Base-by-base conservation (phyloP, 495 filamentous ascomycete species). In the Aspergillus cristatus region DNA sequence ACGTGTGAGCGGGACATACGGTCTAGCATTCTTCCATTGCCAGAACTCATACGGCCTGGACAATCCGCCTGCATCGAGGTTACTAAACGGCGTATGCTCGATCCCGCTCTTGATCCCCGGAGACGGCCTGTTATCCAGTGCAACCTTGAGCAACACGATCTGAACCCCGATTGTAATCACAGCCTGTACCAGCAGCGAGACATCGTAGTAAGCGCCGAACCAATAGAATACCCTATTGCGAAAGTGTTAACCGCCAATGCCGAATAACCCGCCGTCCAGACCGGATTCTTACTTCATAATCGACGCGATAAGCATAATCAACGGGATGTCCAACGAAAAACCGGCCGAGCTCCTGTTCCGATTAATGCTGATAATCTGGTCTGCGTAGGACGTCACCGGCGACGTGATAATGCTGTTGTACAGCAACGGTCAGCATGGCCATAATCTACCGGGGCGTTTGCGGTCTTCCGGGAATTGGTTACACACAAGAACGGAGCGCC, bases 301-400 rank as follows among this genome's bases (percentile, higher is more conserved):
- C 7, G 87, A 95, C 11, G 91, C 83, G 30, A 94, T 78, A 18
- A 98, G 84, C 91, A 98, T 98, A 46, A 98, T 98, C 43, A 97
- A 59, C 4, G 91, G 93, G 32, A 95, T 98, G 55, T 98, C 84
- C 30, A 80, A 60, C 7, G 81, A 84, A 67, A 98, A 98, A 25
- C 91, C 91, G 14, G 82, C 84, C 31, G 87, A 94, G 20, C 79
- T 85, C 53, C 81, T 81, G 20, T 60, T 73, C 45, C 78, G 74
- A 55, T 94, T 76, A 62, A 98, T 97, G 53, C 81, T 83, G 42
- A 84, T 72, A 46, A 91, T 95, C 63, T 98, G 88, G 64, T 95
- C 88, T 40, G 79, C 74, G 62, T 95, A 95, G 43, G 83, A 89
- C 14, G 88, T 81, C 22, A 95, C 60, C 16, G 88, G 88, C 14